Percentiles rank a stretch among this genome's conserved stretches.
These are phyloP conservation scores for Prunus davidiana DNA, from an alignment of 306 rosid genomes.

Conservation along the genomic window DNA sequence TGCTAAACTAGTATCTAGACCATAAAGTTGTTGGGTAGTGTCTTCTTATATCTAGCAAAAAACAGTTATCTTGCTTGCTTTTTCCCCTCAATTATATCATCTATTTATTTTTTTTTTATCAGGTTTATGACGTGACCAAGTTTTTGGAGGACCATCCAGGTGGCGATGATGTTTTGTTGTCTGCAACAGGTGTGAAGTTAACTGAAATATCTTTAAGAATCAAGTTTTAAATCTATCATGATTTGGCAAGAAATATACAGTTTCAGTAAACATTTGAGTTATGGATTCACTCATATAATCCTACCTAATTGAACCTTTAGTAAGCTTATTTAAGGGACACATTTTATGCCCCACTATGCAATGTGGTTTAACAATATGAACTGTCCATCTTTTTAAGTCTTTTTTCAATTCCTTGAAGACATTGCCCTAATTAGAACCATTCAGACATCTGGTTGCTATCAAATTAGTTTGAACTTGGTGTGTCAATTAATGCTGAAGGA, in stretches of 20 bases:
- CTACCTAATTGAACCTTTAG: not conserved
- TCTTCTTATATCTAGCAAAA: not conserved
- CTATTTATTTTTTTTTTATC: not conserved
- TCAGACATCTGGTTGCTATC: not conserved
- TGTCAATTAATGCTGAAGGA: not conserved
- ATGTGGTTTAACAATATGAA: not conserved
- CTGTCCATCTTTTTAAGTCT: not conserved
- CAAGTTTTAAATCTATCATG: not conserved
- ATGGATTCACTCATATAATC: not conserved
- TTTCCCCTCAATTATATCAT: not conserved
- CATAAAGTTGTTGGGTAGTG: not conserved
- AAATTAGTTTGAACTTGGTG: not conserved
- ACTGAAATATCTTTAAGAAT: not conserved
- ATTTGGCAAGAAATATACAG: not conserved
- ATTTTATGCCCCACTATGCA: not conserved
- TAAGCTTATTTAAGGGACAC: not conserved
- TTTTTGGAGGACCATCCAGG: slow-evolving; percentile 64
- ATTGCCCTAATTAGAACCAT: not conserved
- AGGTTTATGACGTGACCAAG: slow-evolving; percentile 56
- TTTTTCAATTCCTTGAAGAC: not conserved
- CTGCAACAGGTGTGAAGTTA: slow-evolving; percentile 42
- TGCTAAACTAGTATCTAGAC: not conserved
- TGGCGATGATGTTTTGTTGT: slow-evolving; percentile 57
- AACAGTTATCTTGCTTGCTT: not conserved
- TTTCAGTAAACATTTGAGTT: not conserved